These are phyloP conservation scores for Prunus fruticosa DNA, from an alignment of 306 rosid genomes.

Conservation along the genomic window DNA sequence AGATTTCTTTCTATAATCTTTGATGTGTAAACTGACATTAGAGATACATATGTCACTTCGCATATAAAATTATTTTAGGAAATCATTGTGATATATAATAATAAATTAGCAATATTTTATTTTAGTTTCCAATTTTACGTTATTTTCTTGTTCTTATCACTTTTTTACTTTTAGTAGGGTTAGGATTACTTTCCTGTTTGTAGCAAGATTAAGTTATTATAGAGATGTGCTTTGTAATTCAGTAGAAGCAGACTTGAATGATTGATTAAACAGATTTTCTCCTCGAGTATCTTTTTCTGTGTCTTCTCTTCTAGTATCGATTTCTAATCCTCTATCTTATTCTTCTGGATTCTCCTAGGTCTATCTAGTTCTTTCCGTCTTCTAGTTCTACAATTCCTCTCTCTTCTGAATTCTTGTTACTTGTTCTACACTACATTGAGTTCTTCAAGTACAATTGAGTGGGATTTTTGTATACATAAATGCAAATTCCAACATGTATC, in stretches of 20 bases:
- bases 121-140: too few relatives aligned
- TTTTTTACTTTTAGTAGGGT: not conserved
- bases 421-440: not conserved
- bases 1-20: not conserved
- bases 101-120: too few relatives aligned
- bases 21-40: too few relatives aligned
- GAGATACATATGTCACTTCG: not conserved
- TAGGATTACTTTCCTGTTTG: not conserved
- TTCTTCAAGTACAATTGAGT: not conserved
- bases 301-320: not conserved
- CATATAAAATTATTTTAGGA: not conserved
- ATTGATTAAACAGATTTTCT: not conserved
- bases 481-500: not conserved
- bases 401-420: not conserved
- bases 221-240: not conserved
- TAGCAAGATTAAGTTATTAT: not conserved
- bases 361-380: not conserved
- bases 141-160: too few relatives aligned
- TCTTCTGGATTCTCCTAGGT: not conserved
- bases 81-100: not conserved
- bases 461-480: not conserved
- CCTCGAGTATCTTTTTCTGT: not conserved
- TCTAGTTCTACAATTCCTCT: not conserved
- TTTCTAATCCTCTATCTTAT: not conserved
- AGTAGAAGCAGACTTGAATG: not conserved